phyloP scores from a whole-genome alignment of 371 early-diverging fungal species.

The Fennellomyces sp. region DNA sequence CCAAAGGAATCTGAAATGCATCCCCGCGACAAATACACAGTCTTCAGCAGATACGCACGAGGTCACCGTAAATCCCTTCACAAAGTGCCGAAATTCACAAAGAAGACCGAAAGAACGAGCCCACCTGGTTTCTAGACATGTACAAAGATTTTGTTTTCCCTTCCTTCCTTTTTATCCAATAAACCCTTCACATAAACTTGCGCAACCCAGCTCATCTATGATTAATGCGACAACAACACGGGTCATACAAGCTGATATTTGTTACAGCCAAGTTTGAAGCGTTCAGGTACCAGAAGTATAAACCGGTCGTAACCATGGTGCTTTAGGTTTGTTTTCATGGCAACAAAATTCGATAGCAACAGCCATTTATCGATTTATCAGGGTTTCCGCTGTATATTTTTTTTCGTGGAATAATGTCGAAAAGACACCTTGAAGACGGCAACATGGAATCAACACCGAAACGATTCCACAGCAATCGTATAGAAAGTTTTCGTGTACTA shows the following conservation, averaged over 20 bases:
- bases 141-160: too few relatives aligned
- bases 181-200: too few relatives aligned
- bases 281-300: too few relatives aligned
- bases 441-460: neutral
- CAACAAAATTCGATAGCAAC: too few relatives aligned
- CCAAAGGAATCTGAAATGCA: slow-evolving; percentile 88
- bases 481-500: slow-evolving; percentile 3
- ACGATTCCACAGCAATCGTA: neutral
- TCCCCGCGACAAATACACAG: slow-evolving; percentile 92
- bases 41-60: slow-evolving; percentile 78
- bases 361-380: too few relatives aligned
- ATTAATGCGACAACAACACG: too few relatives aligned
- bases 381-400: too few relatives aligned
- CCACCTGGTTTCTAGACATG: slow-evolving; percentile 75
- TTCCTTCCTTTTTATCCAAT: neutral
- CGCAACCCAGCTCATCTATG: too few relatives aligned
- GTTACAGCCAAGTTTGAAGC: too few relatives aligned
- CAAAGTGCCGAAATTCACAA: slow-evolving; percentile 96
- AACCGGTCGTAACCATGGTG: too few relatives aligned
- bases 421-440: neutral
- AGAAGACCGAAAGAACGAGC: slow-evolving; percentile 80
- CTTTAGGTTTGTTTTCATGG: too few relatives aligned
- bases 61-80: slow-evolving; percentile 93
- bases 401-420: neutral
- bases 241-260: too few relatives aligned